Evolutionary conservation across 345 rosid genomes (phyloP).

Genomic region (Murraya koenigii): DNA sequence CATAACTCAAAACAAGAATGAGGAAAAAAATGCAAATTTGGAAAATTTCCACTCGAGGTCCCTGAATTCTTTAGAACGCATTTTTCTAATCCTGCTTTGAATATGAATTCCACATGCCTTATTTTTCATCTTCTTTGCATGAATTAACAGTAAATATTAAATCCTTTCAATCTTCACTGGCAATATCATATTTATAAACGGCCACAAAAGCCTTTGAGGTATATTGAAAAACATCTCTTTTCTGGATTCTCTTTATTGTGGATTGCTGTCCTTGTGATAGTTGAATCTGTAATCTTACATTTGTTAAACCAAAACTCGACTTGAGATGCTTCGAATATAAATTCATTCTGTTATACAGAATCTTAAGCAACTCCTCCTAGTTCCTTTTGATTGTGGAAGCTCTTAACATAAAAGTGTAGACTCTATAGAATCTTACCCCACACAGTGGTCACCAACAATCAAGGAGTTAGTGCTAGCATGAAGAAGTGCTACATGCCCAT

Average conservation of each 20-base stretch:
- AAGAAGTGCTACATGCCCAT: constrained; percentile 81
- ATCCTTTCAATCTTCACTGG: background rate
- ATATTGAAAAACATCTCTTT: background rate
- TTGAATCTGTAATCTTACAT: background rate
- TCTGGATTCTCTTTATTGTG: background rate
- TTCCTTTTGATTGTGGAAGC: background rate
- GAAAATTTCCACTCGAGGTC: background rate
- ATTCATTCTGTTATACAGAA: background rate
- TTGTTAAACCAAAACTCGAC: background rate
- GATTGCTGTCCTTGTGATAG: background rate
- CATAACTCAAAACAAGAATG: background rate
- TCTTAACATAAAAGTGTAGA: background rate
- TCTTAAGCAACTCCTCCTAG: background rate
- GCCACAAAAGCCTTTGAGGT: background rate
- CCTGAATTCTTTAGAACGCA: background rate
- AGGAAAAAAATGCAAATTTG: background rate
- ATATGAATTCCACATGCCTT: background rate
- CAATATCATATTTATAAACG: background rate
- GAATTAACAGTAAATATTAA: background rate
- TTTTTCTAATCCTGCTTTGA: background rate
- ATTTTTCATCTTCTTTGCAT: background rate
- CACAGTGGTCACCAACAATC: constrained; percentile 88
- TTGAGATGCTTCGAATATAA: background rate
- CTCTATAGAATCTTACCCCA: constrained; percentile 63
- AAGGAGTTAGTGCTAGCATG: constrained; percentile 62